A percentile compares a stretch with the other conserved stretches of the same genome.
phyloP scores from a whole-genome alignment of 371 early-diverging fungal genomes.

The Mycotypha africana region DNA sequence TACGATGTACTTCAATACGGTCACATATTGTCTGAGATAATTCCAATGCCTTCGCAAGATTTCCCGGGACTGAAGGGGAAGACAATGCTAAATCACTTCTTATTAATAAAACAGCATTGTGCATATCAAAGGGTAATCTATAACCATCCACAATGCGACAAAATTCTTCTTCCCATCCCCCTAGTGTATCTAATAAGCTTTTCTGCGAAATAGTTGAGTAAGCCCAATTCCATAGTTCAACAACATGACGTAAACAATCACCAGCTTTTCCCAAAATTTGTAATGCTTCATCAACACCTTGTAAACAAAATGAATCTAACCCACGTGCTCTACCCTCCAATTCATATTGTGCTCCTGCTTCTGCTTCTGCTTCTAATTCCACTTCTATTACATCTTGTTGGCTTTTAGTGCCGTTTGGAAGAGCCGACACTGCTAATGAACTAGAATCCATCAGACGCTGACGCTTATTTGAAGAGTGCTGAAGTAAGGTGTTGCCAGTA shows the following conservation, averaged over 20 bases:
- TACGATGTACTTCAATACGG: constrained; percentile 37
- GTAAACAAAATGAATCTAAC: constrained; percentile 31
- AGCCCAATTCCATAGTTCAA: constrained; percentile 41
- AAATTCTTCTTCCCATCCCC: constrained; percentile 27
- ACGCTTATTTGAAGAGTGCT: constrained; percentile 10
- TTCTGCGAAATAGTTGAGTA: constrained; percentile 18
- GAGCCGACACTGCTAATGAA: background rate
- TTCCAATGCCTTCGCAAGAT: constrained; percentile 37
- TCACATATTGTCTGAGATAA: constrained; percentile 42
- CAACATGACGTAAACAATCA: constrained; percentile 34
- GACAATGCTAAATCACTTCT: constrained; percentile 41
- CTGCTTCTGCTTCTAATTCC: too few relatives aligned
- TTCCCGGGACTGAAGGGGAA: constrained; percentile 41
- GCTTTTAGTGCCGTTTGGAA: background rate
- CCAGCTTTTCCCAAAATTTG: constrained; percentile 34
- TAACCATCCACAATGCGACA: constrained; percentile 27
- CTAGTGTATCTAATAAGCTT: constrained; percentile 13
- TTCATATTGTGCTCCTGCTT: too few relatives aligned
- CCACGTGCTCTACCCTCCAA: constrained; percentile 31
- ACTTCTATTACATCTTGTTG: constrained; percentile 6
- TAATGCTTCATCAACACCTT: constrained; percentile 37
- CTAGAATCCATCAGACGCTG: background rate
- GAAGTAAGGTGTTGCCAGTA: too few relatives aligned
- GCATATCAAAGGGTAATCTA: constrained; percentile 38
- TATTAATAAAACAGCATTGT: constrained; percentile 35